A percentile compares a stretch with the other conserved stretches of the same genome.
phyloP scores from a whole-genome alignment of 805 yeast genomes.

The Candida michaelii region DNA sequence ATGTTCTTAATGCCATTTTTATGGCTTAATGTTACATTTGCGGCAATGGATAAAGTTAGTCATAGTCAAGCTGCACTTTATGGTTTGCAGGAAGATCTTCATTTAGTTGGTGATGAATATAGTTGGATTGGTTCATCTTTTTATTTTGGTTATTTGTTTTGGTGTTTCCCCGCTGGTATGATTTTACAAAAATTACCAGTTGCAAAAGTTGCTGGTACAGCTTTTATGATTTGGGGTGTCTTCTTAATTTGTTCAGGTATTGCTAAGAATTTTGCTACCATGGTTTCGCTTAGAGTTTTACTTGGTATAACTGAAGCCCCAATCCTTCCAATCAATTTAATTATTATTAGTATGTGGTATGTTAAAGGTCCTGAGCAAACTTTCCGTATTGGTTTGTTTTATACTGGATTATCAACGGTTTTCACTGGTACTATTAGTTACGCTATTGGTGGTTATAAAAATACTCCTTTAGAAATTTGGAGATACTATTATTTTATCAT shows the following conservation, averaged over 20 bases:
- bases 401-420: constrained; percentile 25
- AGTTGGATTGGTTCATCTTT: constrained; percentile 39
- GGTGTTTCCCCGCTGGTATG: constrained; percentile 49
- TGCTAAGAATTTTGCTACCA: constrained; percentile 18
- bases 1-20: constrained; percentile 27
- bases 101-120: constrained; percentile 32
- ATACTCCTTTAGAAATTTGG: constrained; percentile 4
- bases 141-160: constrained; percentile 58
- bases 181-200: constrained; percentile 35
- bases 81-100: constrained; percentile 21
- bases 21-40: constrained; percentile 25
- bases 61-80: constrained; percentile 25
- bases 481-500: constrained; percentile 32
- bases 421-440: constrained; percentile 39
- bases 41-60: constrained; percentile 24
- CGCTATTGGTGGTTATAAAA: constrained; percentile 37
- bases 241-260: constrained; percentile 27
- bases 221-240: constrained; percentile 33
- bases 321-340: constrained; percentile 32
- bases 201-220: constrained; percentile 29
- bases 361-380: constrained; percentile 44
- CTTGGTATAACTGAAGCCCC: constrained; percentile 29
- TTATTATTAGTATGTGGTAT: constrained; percentile 51
- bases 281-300: constrained; percentile 18
- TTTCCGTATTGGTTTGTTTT: constrained; percentile 27